phyloP scores from a whole-genome alignment of 306 rosid genomes.

The Casuarina glauca region DNA sequence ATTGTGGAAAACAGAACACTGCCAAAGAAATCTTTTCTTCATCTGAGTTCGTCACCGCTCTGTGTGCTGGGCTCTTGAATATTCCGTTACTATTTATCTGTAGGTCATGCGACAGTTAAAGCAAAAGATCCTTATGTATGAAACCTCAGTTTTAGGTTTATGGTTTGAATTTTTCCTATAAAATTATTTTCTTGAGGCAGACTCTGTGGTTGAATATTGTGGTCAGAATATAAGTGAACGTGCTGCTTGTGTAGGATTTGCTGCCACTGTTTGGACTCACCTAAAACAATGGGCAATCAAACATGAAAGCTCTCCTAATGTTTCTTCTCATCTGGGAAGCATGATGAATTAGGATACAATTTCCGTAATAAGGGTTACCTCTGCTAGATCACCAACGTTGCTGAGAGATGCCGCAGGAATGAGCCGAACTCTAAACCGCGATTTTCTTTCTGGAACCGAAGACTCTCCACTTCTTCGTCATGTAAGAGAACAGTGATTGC shows the following conservation, averaged over 20 bases:
- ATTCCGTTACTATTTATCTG: conserved; percentile 64
- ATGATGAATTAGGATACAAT: background rate
- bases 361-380: conserved; percentile 42
- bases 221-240: no score
- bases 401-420: conserved; percentile 56
- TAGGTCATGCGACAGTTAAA: conserved; percentile 8
- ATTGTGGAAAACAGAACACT: conserved; percentile 47
- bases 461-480: conserved; percentile 70
- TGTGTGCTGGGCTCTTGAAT: conserved; percentile 66
- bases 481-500: conserved; percentile 63
- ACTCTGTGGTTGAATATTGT: background rate
- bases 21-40: conserved; percentile 61
- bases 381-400: conserved; percentile 80
- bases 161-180: background rate
- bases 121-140: background rate
- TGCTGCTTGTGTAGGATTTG: no score
- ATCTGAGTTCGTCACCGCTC: conserved; percentile 48
- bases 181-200: background rate
- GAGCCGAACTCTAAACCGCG: conserved; percentile 67
- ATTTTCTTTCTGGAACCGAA: conserved; percentile 64
- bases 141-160: background rate
- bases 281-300: background rate
- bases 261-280: no score
- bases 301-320: background rate
- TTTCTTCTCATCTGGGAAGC: no score